Base-by-base conservation (phyloP, 257 asterid genomes). In the Anisodus tanguticus region DNA sequence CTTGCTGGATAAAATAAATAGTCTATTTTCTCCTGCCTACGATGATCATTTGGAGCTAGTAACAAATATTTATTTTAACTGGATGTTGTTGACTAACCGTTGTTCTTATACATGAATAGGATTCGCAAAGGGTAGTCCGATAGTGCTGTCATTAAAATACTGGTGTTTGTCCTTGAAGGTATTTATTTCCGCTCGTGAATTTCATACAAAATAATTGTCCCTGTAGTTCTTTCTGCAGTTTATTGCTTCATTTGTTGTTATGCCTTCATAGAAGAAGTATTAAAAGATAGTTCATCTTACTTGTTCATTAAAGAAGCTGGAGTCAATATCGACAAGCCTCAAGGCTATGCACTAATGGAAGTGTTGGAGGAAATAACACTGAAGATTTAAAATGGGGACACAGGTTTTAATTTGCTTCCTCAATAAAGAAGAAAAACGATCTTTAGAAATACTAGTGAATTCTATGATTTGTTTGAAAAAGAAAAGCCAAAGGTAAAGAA, bases 1-100 rank as follows among this genome's bases (percentile, higher is more conserved):
- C 78, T 69, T 77, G 82, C 17, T 12, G 81, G 62, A 77, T 77
- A 53, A 26, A 53, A 76, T 26, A 8, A 26, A 77, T 26, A 51
- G 26, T 77, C 4, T 49, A 2, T 15, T 6, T 77, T 59, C 10
- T 77, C 64, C 19, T 2, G 6, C 64, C 17, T 77, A 53, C 17
- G 22, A 77, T 26, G 2, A 26, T 53, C 9, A 77, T 77, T 26
- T 53, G 31, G 47, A 53, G 26, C 47, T 53, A 77, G 15, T 26
- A 31, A 77, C 22, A 53, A 22, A 7, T 77, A 53, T 47, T 76
- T 12, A 5, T 53, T 31, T 16, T 26, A 31, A 8, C 47, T 53
- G 49, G 49, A 53, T 77, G 49, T 77, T 31, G 26, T 77, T 77
- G 63, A 77, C 64, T 26, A 53, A 53, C 9, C 49, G 26, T 53